Evolutionary conservation across 108 stramenopile genomes (phyloP).

Genomic region (Bacterosira constricta): DNA sequence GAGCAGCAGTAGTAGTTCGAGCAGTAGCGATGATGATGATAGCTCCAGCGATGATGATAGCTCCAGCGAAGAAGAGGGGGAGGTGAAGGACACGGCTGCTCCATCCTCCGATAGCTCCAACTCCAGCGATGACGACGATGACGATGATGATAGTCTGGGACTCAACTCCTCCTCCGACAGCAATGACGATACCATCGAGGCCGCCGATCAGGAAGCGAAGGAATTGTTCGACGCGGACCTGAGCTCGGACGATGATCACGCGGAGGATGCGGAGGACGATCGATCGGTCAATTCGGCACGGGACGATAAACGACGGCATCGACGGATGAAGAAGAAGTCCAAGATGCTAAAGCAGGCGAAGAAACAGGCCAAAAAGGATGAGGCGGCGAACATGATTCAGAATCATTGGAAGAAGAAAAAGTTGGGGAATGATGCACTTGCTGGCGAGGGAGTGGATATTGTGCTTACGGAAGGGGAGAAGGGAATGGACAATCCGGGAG

Average conservation of each 20-base stretch:
- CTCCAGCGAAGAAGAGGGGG: background rate
- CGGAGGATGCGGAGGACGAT: background rate
- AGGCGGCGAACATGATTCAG: conserved; percentile 66
- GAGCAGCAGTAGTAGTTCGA: background rate
- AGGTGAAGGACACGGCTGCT: background rate
- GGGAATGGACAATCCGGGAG: no score
- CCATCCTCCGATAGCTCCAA: conserved; percentile 5
- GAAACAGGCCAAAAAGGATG: conserved; percentile 25
- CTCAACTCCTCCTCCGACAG: conserved; percentile 3
- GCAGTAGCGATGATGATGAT: background rate
- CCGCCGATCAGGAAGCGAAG: conserved; percentile 48
- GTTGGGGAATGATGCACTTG: background rate
- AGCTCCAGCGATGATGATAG: no score
- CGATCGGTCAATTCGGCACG: no score
- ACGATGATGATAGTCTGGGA: background rate
- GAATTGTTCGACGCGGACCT: conserved; percentile 52
- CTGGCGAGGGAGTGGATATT: background rate
- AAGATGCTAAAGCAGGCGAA: conserved; percentile 17
- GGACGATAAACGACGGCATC: conserved; percentile 12
- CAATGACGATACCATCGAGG: conserved; percentile 23
- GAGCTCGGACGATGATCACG: conserved; percentile 38
- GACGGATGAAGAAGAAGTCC: conserved; percentile 23
- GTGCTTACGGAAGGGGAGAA: conserved; percentile 2
- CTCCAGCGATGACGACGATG: background rate
- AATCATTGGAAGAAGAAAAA: conserved; percentile 66